Evolutionary conservation across 164 flowering plant species (phyloP), one percentile per base, ranked within the genome.

Genomic region (Liquidambar formosana): DNA sequence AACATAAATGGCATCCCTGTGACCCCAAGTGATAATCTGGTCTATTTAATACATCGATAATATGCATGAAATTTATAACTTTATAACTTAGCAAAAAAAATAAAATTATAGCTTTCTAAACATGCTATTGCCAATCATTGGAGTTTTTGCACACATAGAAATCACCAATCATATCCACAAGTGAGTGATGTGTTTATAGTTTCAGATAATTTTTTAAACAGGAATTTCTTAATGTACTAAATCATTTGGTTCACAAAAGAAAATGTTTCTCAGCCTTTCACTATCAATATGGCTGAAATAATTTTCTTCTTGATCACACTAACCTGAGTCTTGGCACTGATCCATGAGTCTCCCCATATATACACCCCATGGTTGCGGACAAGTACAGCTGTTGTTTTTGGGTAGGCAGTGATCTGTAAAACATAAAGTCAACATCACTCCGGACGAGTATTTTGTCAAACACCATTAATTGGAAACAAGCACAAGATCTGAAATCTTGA

Each of bases 321-420:
- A 71, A 93, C 98, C 94, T 91, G 97, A 71, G 98, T 91, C 78
- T 92, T 94, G 15, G 97, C 96, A 78, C 78, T 85, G 78, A 94
- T 92, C 98, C 98, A 94, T 18, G 97, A 84, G 76, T 92, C 98
- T 61, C 98, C 98, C 98, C 98, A 94, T 57, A 90, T 59, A 72
- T 89, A 94, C 46, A 94, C 76, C 11, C 92, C 90, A 79, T 86
- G 88, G 75, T 88, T 88, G 49, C 90, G 87, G 22, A 88, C 90
- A 71, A 86, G 90, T 38, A 88, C 88, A 44, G 90, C 90, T 26
- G 88, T 88, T 66, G 90, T 64, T 74, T 81, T 88, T 22, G 90
- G 92, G 68, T 88, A 88, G 57, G 88, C 87, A 80, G 76, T 73
- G 71, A 88, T 84, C 98, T 91, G 77, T 21, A 61, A 73, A 68